Evolutionary conservation across 2,329 filamentous ascomycete species (phyloP), one percentile per base, ranked within the genome.

Genomic region (Cercospora citrullina): DNA sequence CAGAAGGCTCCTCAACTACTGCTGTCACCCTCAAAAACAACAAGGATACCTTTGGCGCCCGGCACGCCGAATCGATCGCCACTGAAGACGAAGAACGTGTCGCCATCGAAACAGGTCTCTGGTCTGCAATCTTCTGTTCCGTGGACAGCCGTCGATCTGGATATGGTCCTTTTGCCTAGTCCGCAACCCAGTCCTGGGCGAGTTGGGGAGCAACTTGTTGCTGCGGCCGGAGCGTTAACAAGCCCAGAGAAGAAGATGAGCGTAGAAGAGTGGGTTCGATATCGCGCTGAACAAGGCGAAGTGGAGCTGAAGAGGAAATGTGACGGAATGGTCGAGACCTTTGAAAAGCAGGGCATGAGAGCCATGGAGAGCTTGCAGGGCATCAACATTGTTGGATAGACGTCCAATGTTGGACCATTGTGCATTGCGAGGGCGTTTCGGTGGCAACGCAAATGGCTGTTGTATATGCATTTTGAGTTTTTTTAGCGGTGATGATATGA

Each of bases 231-330:
- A 0, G 86, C 86, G 14, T 80, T 99, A 63, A 90, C 87, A 2
- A 91, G 86, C 63, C 87, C 89, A 0, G 95, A 98, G 82, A 93
- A 91, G 82, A 84, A 86, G 42, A 97, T 99, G 94, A 94, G 89
- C 5, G 92, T 98, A 0, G 93, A 97, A 78, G 89, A 97, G 79
- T 99, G 94, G 93, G 91, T 99, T 45, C 84, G 89, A 67, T 87
- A 90, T 80, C 94, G 95, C 72, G 95, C 95, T 0, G 86, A 86
- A 69, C 84, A 90, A 76, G 93, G 92, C 0, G 94, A 98, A 82
- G 87, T 89, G 79, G 90, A 89, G 78, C 82, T 99, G 65, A 90
- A 90, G 76, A 82, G 85, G 39, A 91, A 96, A 77, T 97, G 93
- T 76, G 94, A 98, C 82, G 83, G 87, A 28, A 87, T 96, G 79